Percentiles rank a stretch among this genome's conserved stretches.
These are phyloP conservation scores for Melaleuca alternifolia DNA, from an alignment of 345 rosid genomes.

Conservation along the genomic window DNA sequence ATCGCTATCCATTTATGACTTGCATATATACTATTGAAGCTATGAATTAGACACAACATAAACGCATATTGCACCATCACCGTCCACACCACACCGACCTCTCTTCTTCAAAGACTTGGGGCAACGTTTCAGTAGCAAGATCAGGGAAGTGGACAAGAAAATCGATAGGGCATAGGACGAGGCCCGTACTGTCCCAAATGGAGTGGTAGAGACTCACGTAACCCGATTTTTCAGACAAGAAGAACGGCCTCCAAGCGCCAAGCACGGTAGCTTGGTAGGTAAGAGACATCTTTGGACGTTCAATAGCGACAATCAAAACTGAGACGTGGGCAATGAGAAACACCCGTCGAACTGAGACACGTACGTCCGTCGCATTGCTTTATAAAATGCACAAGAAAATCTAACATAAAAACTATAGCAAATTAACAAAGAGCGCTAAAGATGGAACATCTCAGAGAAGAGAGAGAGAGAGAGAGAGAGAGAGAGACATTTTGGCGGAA, in stretches of 20 bases:
- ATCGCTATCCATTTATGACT: neutral
- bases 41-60: neutral
- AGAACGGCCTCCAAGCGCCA: neutral
- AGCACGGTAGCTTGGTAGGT: neutral
- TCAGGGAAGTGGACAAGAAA: neutral
- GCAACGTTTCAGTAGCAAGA: neutral
- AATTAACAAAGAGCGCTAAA: neutral
- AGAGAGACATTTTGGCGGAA: neutral
- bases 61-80: neutral
- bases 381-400: neutral
- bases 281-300: neutral
- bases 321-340: neutral
- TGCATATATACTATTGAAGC: neutral
- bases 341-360: neutral
- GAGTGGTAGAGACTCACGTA: neutral
- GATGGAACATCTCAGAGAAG: neutral
- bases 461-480: neutral
- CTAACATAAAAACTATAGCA: neutral
- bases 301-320: neutral
- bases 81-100: neutral
- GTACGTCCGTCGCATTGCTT: neutral
- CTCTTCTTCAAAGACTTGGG: neutral
- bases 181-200: neutral
- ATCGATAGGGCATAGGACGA: neutral
- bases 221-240: neutral